Evolutionary conservation across 805 yeast genomes (phyloP).

Genomic region (Hanseniaspora clermontiae): DNA sequence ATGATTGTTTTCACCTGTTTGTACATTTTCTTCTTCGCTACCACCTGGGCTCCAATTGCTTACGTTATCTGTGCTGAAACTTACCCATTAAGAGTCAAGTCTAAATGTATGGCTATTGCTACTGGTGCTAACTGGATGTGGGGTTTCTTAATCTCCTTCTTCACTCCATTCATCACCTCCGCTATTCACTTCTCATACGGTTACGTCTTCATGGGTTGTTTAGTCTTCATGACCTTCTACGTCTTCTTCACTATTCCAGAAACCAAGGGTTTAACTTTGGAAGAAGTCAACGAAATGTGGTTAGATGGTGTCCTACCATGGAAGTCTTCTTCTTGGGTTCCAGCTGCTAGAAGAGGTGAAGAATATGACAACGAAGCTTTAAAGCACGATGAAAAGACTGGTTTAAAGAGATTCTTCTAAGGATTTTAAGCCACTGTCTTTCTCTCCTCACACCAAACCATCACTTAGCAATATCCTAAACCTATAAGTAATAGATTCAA

Average conservation of each 20-base stretch:
- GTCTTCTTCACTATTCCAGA: slow-evolving; percentile 64
- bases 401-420: slow-evolving; percentile 21
- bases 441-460: background rate
- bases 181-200: slow-evolving; percentile 65
- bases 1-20: slow-evolving; percentile 31
- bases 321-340: slow-evolving; percentile 41
- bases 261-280: slow-evolving; percentile 71
- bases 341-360: slow-evolving; percentile 31
- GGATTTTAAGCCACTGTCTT: background rate
- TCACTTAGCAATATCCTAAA: too few relatives aligned
- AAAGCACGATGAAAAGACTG: slow-evolving; percentile 24
- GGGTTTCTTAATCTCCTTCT: slow-evolving; percentile 58
- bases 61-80: slow-evolving; percentile 52
- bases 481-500: background rate
- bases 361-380: slow-evolving; percentile 23
- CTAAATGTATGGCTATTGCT: slow-evolving; percentile 43
- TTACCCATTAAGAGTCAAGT: slow-evolving; percentile 56
- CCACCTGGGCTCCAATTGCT: slow-evolving; percentile 59
- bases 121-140: slow-evolving; percentile 50
- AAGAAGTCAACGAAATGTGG: slow-evolving; percentile 64
- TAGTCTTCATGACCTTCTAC: slow-evolving; percentile 47
- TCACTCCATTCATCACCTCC: slow-evolving; percentile 60
- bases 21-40: slow-evolving; percentile 55
- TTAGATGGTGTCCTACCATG: slow-evolving; percentile 34
- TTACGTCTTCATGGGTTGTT: slow-evolving; percentile 48